Percentiles rank a stretch among this genome's conserved stretches.
phyloP scores from a whole-genome alignment of 202 grass and related monocot genomes.

The Digitaria exilis region DNA sequence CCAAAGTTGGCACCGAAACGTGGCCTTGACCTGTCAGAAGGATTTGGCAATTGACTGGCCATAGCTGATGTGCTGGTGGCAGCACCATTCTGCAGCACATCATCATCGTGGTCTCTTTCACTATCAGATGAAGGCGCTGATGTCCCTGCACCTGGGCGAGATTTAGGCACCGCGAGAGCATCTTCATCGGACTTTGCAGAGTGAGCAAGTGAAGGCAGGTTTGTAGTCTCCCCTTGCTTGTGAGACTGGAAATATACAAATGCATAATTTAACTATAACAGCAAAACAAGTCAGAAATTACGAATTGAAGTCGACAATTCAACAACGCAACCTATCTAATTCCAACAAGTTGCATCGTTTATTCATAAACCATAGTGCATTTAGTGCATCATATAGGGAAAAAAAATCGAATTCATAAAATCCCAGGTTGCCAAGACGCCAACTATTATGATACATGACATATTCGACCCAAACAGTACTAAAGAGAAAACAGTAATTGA shows the following conservation, averaged over 20 bases:
- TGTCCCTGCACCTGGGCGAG: conserved; percentile 45
- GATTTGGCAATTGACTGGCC: conserved; percentile 37
- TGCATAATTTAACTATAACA: conserved; percentile 2
- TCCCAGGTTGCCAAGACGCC: background rate
- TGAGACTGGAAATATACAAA: conserved; percentile 44
- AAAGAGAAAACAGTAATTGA: background rate
- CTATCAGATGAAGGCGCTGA: conserved; percentile 34
- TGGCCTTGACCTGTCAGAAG: conserved; percentile 44
- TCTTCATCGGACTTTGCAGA: conserved; percentile 45
- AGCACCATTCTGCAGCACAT: conserved; percentile 38
- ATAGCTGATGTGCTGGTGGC: conserved; percentile 17
- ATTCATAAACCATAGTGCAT: background rate
- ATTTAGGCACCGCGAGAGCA: conserved; percentile 28
- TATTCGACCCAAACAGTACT: background rate
- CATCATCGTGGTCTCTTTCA: conserved; percentile 51
- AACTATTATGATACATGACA: background rate
- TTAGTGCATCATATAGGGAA: background rate
- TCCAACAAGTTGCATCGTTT: background rate
- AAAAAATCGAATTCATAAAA: background rate
- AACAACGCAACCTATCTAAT: background rate
- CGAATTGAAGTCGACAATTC: background rate
- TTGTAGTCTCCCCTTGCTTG: conserved; percentile 43
- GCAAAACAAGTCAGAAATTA: background rate
- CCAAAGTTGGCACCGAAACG: conserved; percentile 74
- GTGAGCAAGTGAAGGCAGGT: conserved; percentile 18